These are phyloP conservation scores for Pseudonitzschia multistriata DNA, from an alignment of 108 stramenopile species.

Conservation along the genomic window DNA sequence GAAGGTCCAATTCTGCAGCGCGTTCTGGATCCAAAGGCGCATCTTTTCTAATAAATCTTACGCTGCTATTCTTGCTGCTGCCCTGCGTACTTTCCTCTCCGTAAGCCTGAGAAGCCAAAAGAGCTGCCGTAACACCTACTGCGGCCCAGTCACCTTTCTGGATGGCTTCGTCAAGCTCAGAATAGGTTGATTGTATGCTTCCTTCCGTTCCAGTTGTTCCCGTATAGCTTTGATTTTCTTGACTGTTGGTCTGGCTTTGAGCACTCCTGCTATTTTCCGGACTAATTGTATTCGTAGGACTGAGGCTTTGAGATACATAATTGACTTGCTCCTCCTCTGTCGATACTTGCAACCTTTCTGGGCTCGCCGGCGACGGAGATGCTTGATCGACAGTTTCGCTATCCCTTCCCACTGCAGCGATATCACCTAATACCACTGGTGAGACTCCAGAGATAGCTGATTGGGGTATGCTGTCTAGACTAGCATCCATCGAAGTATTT, in stretches of 20 bases:
- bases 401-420: conserved; percentile 42
- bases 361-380: neutral
- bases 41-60: neutral
- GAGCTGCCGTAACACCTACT: conserved; percentile 80
- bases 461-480: conserved; percentile 36
- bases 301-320: conserved; percentile 27
- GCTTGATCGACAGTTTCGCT: conserved; percentile 35
- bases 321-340: conserved; percentile 18
- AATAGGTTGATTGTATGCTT: conserved; percentile 19
- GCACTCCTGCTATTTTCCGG: conserved; percentile 17
- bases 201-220: conserved; percentile 14
- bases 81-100: conserved; percentile 31
- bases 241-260: conserved; percentile 4
- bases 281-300: neutral
- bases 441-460: conserved; percentile 19
- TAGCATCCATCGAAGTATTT: conserved; percentile 15
- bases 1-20: conserved; percentile 75
- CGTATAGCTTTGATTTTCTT: neutral
- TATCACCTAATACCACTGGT: conserved; percentile 21
- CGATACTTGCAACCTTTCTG: neutral
- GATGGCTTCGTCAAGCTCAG: conserved; percentile 74
- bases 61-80: conserved; percentile 17
- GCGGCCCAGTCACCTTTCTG: conserved; percentile 87
- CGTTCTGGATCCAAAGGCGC: conserved; percentile 42
- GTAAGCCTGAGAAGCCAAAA: conserved; percentile 52